These are phyloP conservation scores for Picochlorum sp. DNA, from an alignment of 139 green algal species.

Conservation along the genomic window DNA sequence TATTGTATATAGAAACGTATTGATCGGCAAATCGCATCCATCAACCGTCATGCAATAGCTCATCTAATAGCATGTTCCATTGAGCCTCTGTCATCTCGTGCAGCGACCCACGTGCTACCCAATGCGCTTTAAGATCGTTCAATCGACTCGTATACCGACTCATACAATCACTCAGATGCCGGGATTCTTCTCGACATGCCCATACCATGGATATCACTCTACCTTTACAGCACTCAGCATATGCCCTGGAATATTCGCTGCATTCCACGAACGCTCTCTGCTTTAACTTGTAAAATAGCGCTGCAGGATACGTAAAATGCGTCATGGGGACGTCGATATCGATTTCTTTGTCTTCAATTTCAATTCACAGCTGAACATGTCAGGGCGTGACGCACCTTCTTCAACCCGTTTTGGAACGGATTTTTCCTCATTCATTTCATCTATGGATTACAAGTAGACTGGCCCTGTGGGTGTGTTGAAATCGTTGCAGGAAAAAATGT, in stretches of 20 bases:
- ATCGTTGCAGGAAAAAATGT: no score
- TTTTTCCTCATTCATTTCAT: no score
- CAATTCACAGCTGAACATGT: neutral
- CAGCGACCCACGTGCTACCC: slow-evolving; percentile 23
- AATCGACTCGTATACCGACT: slow-evolving; percentile 26
- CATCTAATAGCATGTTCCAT: slow-evolving; percentile 35
- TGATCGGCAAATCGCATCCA: no score
- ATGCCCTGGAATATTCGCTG: slow-evolving; percentile 10
- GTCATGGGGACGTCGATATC: neutral
- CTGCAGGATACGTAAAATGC: slow-evolving; percentile 13
- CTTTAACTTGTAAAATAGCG: slow-evolving; percentile 37
- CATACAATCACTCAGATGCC: slow-evolving; percentile 27
- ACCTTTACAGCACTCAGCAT: slow-evolving; percentile 35
- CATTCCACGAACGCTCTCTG: slow-evolving; percentile 22
- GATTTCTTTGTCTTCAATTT: neutral
- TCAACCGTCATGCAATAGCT: slow-evolving; percentile 1
- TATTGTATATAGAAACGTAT: no score
- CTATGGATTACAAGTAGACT: no score
- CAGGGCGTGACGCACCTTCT: slow-evolving; percentile 5
- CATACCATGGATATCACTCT: slow-evolving; percentile 36
- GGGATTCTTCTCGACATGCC: slow-evolving; percentile 34
- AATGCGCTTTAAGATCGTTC: slow-evolving; percentile 36
- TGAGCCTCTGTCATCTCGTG: slow-evolving; percentile 22
- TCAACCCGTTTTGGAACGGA: slow-evolving; percentile 11
- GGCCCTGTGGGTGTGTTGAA: no score